Conservation (phyloP, 2,329 filamentous ascomycete species). For the Daldinia eschscholtzii region DNA sequence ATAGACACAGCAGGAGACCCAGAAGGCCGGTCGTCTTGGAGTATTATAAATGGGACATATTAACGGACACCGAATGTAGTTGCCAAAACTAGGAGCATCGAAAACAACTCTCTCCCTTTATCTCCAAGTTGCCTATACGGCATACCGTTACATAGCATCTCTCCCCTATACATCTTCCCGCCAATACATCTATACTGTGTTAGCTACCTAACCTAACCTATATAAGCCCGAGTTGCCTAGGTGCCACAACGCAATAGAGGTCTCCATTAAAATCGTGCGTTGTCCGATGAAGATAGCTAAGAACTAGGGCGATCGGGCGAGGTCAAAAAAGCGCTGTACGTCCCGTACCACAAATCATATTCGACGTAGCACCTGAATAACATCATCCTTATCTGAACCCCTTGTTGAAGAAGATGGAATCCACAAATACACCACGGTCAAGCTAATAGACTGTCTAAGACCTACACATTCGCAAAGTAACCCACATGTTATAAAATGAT, state of each 20-base stretch:
- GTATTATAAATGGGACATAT: background rate
- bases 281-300: background rate
- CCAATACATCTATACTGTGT: background rate
- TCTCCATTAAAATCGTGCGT: background rate
- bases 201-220: background rate
- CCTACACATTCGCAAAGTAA: background rate
- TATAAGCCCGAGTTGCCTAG: background rate
- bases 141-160: background rate
- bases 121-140: background rate
- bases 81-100: background rate
- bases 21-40: background rate
- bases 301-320: constrained; percentile 3
- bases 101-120: background rate
- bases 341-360: constrained; percentile 1
- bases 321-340: background rate
- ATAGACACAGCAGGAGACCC: background rate
- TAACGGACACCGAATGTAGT: background rate
- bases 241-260: background rate
- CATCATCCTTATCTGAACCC: background rate
- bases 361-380: background rate
- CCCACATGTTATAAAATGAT: background rate
- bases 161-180: background rate
- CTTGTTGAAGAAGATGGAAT: background rate
- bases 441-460: background rate
- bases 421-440: background rate